Evolutionary conservation across 495 filamentous ascomycete genomes (phyloP), one percentile per base, ranked within the genome.

Genomic region (Pseudotulostoma volvatum): DNA sequence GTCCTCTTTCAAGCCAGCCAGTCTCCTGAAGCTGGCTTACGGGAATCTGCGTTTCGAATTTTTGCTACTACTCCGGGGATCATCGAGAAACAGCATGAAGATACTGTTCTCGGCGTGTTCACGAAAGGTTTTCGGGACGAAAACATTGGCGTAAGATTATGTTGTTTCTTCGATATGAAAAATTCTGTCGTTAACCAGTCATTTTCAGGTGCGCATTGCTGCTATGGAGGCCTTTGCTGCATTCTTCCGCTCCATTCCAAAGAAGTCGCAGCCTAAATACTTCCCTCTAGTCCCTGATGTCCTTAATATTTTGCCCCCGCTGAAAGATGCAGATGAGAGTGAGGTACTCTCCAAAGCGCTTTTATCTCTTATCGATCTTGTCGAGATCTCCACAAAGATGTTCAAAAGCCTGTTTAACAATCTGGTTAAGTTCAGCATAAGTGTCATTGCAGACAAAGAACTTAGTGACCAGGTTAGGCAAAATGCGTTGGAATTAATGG

Each of bases 161-260:
- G 17, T 18, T 32, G 34, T 37, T 9, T 13, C 17, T 4, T 39
- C 2, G 28, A 14, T 39, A 19, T 20, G 3, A 37, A 9, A 11
- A 11, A 17, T 7, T 20, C 9, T 5, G 4, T n/a, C n/a, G 3
- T 18, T 17, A 9, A 36, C 34, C n/a, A 17, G 20, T 4, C 18
- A 45, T 25, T 42, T 34, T 4, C 48, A 83, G 74, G 84, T 93
- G 34, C 79, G 86, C 33, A 76, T 96, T 42, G 76, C 88, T 23
- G 85, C 92, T 38, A 88, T 96, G 80, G 85, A 95, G 48, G 92
- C 92, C 7, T 96, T 95, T 52, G 77, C 90, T 9, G 78, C 88
- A 0, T 93, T 96, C 60, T 99, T 96, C 76, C 73, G 80, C 43
- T 87, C 79, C 33, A 70, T 96, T 43, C 63, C 65, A 48, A 94